Base-by-base conservation (phyloP, 192 early-diverging fungal genomes). In the Umbelopsis ramanniana region DNA sequence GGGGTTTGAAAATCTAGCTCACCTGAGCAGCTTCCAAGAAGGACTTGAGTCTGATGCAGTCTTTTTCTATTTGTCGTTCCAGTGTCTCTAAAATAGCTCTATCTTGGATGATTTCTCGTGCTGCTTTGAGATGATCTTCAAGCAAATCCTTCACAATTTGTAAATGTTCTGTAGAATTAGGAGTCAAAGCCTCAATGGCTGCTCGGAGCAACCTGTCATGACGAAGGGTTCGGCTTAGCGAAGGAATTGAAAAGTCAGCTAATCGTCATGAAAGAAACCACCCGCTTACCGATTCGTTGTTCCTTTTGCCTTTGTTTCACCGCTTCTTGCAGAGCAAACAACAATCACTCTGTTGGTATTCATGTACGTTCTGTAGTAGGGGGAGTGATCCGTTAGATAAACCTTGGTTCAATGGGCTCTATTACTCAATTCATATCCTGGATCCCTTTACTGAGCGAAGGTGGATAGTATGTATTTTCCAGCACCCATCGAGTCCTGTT, bases 281-380 rank as follows among this genome's bases (percentile, higher is more conserved):
- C 8, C 24, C n/a, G 0, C 74, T 46, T 79, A 90, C 89, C 88
- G 79, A 48, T 89, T 90, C 40, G 95, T 97, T 23, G 95, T 96
- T 52, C 95, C 95, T 76, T 93, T 89, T 48, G 87, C 76, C 77
- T 97, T 97, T 70, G 86, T 86, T 50, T 91, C 81, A 22, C 91
- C 91, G 85, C 90, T 92, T 84, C 93, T 90, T 24, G 95, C 95
- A 10, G 95, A 97, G 66, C 95, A 90, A 19, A 97, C 94, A 19
- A 95, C 90, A 35, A 92, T 82, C 45, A 90, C 86, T 54, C 89
- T 85, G 75, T 91, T 83, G 24, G 83, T 78, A 57, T 88, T 81
- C 29, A 91, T 74, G 33, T 67, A 79, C 8, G 78, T 69, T 3
- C 78, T 79, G 68, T 2, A 23, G 10, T n/a, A 24, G 22, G 10